Base-by-base conservation (phyloP, 495 filamentous ascomycete species). In the Aspergillus asperescens region DNA sequence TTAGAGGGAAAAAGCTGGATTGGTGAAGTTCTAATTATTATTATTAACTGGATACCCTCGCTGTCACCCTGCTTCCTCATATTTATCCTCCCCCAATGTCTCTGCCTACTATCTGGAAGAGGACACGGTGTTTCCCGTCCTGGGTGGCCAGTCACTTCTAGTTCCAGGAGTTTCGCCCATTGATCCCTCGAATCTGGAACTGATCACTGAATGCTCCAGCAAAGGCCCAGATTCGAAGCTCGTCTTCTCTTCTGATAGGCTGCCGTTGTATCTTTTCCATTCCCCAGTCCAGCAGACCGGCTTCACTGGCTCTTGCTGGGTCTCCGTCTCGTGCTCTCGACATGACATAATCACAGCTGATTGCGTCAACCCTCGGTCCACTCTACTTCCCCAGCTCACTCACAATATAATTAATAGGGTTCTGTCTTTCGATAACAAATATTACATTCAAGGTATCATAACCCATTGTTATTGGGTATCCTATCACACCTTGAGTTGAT, bases 91-190 rank as follows among this genome's bases (percentile, higher is more conserved):
- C 54, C 38, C 24, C 29, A 44, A 45, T 20, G 39, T 52, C 50
- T 44, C 49, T 49, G 55, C 49, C 55, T 53, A n/a, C n/a, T n/a
- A 32, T 31, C 35, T 44, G 24, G 47, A 65, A 70, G 55, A 75
- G 72, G 72, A 74, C 72, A 75, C 72, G 46, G 70, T 75, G 72
- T 75, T 71, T 65, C 56, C 56, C 60, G 53, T 48, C 38, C 18
- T 51, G 27, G 50, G 38, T 5, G 24, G 23, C 25, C 29, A 37
- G 45, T 20, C 28, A 53, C n/a, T n/a, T n/a, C n/a, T n/a, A n/a
- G n/a, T n/a, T n/a, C n/a, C n/a, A n/a, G n/a, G n/a, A n/a, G n/a
- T n/a, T n/a, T n/a, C n/a, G n/a, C 35, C 42, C 49, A 44, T 42
- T 48, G 48, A 39, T 50, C 31, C 47, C 42, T 39, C 49, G 31